phyloP scores from a whole-genome alignment of 2,329 filamentous ascomycete genomes.

The Paecilomyces sp. region DNA sequence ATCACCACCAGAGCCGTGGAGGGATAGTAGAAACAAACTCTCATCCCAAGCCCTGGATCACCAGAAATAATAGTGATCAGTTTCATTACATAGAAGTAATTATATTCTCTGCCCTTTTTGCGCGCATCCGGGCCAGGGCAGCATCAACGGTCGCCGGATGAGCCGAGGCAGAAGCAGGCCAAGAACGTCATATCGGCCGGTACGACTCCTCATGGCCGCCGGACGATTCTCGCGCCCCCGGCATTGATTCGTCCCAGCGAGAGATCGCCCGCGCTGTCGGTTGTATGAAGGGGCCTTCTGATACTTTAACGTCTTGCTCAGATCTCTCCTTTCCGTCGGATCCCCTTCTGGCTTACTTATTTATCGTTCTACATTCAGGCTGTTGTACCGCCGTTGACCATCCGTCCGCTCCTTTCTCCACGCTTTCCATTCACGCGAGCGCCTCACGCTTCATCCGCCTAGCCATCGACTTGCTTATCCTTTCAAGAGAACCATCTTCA shows the following conservation, averaged over 20 bases:
- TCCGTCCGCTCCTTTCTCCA: background rate
- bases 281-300: background rate
- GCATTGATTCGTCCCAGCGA: background rate
- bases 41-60: no score
- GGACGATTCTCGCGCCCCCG: background rate
- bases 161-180: background rate
- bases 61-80: no score
- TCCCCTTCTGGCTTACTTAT: background rate
- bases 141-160: background rate
- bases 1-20: no score
- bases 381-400: background rate
- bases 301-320: background rate
- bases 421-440: background rate
- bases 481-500: conserved; percentile 2
- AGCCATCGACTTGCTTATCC: background rate
- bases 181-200: background rate
- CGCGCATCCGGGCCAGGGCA: background rate
- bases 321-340: background rate
- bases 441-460: background rate
- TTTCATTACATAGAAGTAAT: no score
- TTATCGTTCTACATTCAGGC: background rate
- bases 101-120: background rate
- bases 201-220: background rate
- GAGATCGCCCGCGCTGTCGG: background rate
- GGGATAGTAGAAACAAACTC: no score